Base-by-base conservation (phyloP, 305 asterid species). In the Fraxinus angustifolia region DNA sequence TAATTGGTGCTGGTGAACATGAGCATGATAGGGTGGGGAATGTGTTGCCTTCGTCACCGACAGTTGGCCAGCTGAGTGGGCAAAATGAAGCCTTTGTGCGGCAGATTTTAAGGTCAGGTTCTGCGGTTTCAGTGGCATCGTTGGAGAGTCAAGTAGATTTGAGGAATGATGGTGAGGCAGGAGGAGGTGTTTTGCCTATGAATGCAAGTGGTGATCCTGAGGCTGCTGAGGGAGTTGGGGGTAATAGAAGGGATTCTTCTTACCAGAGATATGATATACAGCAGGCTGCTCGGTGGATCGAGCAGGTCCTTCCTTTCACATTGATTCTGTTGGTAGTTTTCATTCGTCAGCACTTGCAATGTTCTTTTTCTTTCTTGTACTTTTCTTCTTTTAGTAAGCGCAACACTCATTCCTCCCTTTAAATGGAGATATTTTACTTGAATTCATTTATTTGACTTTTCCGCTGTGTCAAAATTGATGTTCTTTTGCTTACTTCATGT, bases 341-440 rank as follows among this genome's bases (percentile, higher is more conserved):
- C 86, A 93, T 93, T 76, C 95, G 97, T 3, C 97, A 92, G 85
- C 97, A 93, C 84, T 83, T 92, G 88, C 94, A 93, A 91, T 97
- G 97, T 93, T 88, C 62, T 77, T 21, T 40, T 74, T 70, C 67
- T 28, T 93, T 88, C 56, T 77, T 21, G 35, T 74, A 58, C 67
- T 28, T n/a, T 82, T 26, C 16, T 75, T 17, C 74, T 82, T 53
- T 34, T 53, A 45, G 21, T 40, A 67, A 34, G 56, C 11, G 8
- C 73, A 31, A 34, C 36, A 50, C 75, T 28, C 5, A 1, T 34
- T 36, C 19, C 26, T 53, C 33, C 2, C 12, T 33, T 8, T 78
- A 8, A 76, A 33, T 34, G 56, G 30, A 19, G 78, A 62, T 23
- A 6, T 21, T 62, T 62, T 62, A 8, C 72, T 62, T 8, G 33